These are phyloP conservation scores for Byssothecium circinans DNA, from an alignment of 2,329 filamentous ascomycete genomes.

Conservation along the genomic window DNA sequence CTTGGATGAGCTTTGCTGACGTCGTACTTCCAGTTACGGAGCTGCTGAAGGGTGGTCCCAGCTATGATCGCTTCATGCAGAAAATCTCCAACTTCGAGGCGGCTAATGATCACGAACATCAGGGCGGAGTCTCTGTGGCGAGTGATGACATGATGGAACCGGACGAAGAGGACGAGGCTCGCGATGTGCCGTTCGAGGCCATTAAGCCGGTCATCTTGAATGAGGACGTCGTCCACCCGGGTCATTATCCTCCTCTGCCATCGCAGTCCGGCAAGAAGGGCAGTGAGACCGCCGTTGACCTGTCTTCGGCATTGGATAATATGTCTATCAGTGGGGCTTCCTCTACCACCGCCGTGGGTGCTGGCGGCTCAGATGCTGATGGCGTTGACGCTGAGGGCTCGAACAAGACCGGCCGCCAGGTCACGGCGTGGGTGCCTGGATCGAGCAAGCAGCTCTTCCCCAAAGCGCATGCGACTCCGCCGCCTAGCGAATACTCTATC, in stretches of 20 bases:
- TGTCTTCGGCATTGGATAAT: conserved; percentile 12
- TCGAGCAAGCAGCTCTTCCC: conserved; percentile 40
- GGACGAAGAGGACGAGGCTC: conserved; percentile 20
- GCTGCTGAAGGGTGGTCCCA: conserved; percentile 23
- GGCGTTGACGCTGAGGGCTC: neutral
- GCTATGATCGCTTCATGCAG: conserved; percentile 26
- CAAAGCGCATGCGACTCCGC: conserved; percentile 32
- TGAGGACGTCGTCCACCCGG: conserved; percentile 1
- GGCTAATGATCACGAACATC: conserved; percentile 30
- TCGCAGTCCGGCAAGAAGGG: conserved; percentile 2
- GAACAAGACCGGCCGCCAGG: conserved; percentile 9
- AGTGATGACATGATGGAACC: conserved; percentile 10
- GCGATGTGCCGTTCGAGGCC: conserved; percentile 23
- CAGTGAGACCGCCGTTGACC: neutral
- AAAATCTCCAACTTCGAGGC: conserved; percentile 35
- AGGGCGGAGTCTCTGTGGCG: conserved; percentile 24
- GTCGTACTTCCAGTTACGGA: conserved; percentile 29
- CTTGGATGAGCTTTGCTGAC: no score
- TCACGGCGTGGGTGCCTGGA: conserved; percentile 28
- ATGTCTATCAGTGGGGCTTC: conserved; percentile 22
- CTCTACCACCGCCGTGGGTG: conserved; percentile 13
- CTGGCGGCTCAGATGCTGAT: neutral
- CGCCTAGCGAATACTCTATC: conserved; percentile 33
- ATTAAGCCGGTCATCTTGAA: conserved; percentile 24
- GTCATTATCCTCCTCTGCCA: conserved; percentile 26